Evolutionary conservation across 2,329 filamentous ascomycete species (phyloP).

Genomic region (Sordariomycetes sp.): DNA sequence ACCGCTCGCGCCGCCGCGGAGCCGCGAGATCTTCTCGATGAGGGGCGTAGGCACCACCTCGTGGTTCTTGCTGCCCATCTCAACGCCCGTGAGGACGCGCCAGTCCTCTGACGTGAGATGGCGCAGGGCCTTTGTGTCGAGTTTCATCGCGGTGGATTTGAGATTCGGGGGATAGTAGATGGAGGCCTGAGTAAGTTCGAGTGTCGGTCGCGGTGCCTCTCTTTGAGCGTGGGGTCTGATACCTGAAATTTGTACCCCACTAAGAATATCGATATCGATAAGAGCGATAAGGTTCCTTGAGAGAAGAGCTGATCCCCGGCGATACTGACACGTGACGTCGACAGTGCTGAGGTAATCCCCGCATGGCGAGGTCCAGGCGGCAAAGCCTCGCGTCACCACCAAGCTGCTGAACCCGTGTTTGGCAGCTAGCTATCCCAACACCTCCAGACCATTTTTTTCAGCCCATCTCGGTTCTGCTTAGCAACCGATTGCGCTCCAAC

Average conservation of each 20-base stretch:
- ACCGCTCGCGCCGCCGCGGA: constrained; percentile 64
- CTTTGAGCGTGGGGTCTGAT: neutral
- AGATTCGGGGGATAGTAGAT: no score
- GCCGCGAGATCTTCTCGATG: constrained; percentile 71
- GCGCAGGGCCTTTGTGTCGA: constrained; percentile 87
- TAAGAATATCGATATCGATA: neutral
- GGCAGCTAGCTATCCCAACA: constrained; percentile 5
- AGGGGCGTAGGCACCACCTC: constrained; percentile 87
- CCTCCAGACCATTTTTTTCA: neutral
- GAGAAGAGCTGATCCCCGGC: neutral
- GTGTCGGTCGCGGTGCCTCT: neutral
- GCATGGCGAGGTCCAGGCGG: constrained; percentile 15
- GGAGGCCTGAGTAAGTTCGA: no score
- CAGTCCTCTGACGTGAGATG: constrained; percentile 90
- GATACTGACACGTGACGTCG: neutral
- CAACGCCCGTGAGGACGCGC: constrained; percentile 88
- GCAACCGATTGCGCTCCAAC: neutral
- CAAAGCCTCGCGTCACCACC: constrained; percentile 21
- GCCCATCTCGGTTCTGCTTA: neutral
- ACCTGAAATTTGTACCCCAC: neutral
- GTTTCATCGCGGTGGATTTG: constrained; percentile 54
- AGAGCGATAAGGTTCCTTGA: neutral
- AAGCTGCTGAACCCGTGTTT: constrained; percentile 5
- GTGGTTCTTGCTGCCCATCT: constrained; percentile 90
- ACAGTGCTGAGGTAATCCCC: neutral